A percentile compares a stretch with the other conserved stretches of the same genome.
phyloP scores from a whole-genome alignment of 1,139 yeast species.

The Geotrichum aggregatum region DNA sequence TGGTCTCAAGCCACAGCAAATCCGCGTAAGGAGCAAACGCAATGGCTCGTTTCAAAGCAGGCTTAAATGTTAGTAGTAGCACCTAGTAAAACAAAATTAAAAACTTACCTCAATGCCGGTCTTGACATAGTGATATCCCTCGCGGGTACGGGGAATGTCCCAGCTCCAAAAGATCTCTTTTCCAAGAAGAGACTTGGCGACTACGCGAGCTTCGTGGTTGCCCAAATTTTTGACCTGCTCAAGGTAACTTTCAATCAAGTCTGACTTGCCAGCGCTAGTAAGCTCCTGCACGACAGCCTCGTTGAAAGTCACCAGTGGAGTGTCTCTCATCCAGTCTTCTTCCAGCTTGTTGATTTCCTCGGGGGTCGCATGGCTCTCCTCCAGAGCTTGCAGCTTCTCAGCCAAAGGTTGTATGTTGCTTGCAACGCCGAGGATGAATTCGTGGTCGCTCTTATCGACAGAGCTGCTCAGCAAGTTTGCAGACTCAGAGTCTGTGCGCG shows the following conservation, averaged over 20 bases:
- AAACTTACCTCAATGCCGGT: conserved; percentile 44
- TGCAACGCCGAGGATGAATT: conserved; percentile 49
- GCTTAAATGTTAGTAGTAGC: conserved; percentile 21
- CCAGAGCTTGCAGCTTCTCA: conserved; percentile 47
- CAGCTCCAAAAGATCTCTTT: conserved; percentile 47
- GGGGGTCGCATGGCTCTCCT: conserved; percentile 40
- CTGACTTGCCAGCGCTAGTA: conserved; percentile 37
- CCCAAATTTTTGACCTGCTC: conserved; percentile 35
- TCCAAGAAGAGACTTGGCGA: conserved; percentile 37
- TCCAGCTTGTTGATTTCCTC: conserved; percentile 42
- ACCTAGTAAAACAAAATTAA: background rate
- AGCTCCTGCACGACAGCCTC: conserved; percentile 45
- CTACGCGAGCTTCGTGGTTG: conserved; percentile 36
- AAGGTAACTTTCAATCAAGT: conserved; percentile 35
- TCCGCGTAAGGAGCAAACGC: conserved; percentile 57
- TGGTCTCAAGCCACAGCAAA: conserved; percentile 56
- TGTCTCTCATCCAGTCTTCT: conserved; percentile 45
- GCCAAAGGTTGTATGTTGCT: conserved; percentile 45
- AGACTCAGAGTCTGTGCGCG: conserved; percentile 59
- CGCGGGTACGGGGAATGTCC: conserved; percentile 57
- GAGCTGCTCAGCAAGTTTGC: conserved; percentile 52
- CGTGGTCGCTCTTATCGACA: conserved; percentile 56
- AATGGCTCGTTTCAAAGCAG: conserved; percentile 51
- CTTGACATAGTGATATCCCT: conserved; percentile 51
- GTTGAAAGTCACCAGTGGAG: conserved; percentile 46